Base-by-base conservation (phyloP, 176 grass and related monocot species). In the Pontederia paniculata region DNA sequence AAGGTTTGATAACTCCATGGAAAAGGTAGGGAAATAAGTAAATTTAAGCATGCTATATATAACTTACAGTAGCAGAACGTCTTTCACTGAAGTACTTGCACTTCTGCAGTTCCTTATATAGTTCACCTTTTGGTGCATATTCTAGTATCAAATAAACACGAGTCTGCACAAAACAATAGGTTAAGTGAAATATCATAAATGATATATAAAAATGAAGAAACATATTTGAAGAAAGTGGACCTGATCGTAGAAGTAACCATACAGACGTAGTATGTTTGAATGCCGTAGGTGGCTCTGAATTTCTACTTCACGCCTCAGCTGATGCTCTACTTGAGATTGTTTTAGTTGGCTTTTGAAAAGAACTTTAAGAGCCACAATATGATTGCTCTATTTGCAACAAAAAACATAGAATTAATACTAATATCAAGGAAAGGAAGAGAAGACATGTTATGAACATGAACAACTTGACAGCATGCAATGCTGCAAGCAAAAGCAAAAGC, bases 191-290 rank as follows among this genome's bases (percentile, higher is more conserved):
- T 17, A 52, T 37, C 54, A 42, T 23, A 53, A 19, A 6, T 9
- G 17, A 54, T 19, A 17, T 9, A 18, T 17, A 57, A 4, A n/a
- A 17, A 42, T 9, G 57, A 17, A 17, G 42, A 17, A 62, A 8
- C 42, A 45, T 46, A 6, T 18, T 2, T 2, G 1, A 17, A 44
- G 12, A 13, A 17, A 10, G 25, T 16, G 53, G 46, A 98, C 93
- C 83, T 91, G 86, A 52, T 98, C 93, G 60, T 98, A 98, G 3
- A 98, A 98, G 18, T 91, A 98, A 1, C 93, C 86, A 69, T 98
- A 98, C 15, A 91, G 46, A 41, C 83, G 93, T 25, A 91, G 80
- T 55, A 98, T 91, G 12, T 98, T 88, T 3, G 77, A 67, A 10
- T 98, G 87, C 9, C 87, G 67, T 9, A 98, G 80, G 68, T 98